These are phyloP conservation scores for Neocucurbitaria cava DNA, from an alignment of 2,329 filamentous ascomycete species.

Conservation along the genomic window DNA sequence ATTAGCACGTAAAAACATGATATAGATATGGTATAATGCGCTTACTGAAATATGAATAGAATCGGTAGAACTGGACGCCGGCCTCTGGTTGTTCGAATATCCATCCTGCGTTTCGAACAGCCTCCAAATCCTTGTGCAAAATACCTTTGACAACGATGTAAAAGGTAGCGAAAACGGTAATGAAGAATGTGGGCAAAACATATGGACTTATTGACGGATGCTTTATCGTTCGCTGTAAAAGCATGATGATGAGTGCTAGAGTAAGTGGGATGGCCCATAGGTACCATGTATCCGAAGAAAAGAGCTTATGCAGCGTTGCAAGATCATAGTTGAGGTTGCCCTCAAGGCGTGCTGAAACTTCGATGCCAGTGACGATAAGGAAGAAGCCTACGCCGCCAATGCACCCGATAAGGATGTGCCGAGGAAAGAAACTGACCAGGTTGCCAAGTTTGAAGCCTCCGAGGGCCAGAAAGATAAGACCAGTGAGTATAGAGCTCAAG, in stretches of 20 bases:
- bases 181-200: slow-evolving; percentile 85
- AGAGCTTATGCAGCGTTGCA: slow-evolving; percentile 75
- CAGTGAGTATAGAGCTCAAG: slow-evolving; percentile 88
- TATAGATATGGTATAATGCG: slow-evolving; percentile 7
- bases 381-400: slow-evolving; percentile 98
- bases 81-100: slow-evolving; percentile 86
- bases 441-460: slow-evolving; percentile 87
- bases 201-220: slow-evolving; percentile 89
- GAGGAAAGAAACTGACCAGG: slow-evolving; percentile 94
- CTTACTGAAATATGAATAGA: slow-evolving; percentile 93
- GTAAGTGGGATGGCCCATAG: slow-evolving; percentile 84
- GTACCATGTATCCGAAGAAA: slow-evolving; percentile 74
- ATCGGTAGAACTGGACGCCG: slow-evolving; percentile 94
- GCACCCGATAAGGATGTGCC: slow-evolving; percentile 94
- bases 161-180: slow-evolving; percentile 77
- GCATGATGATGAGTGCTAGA: slow-evolving; percentile 77
- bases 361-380: slow-evolving; percentile 86
- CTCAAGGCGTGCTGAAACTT: slow-evolving; percentile 88
- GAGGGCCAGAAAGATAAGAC: slow-evolving; percentile 89
- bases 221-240: slow-evolving; percentile 75
- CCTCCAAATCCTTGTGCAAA: slow-evolving; percentile 70
- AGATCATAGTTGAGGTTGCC: slow-evolving; percentile 84
- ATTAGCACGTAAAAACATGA: slow-evolving; percentile 12
- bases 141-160: slow-evolving; percentile 78
- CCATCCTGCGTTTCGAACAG: slow-evolving; percentile 79